Percentiles rank a stretch among this genome's conserved stretches.
Evolutionary conservation across 2,329 filamentous ascomycete genomes (phyloP).

Genomic region (Xylariales sp.): DNA sequence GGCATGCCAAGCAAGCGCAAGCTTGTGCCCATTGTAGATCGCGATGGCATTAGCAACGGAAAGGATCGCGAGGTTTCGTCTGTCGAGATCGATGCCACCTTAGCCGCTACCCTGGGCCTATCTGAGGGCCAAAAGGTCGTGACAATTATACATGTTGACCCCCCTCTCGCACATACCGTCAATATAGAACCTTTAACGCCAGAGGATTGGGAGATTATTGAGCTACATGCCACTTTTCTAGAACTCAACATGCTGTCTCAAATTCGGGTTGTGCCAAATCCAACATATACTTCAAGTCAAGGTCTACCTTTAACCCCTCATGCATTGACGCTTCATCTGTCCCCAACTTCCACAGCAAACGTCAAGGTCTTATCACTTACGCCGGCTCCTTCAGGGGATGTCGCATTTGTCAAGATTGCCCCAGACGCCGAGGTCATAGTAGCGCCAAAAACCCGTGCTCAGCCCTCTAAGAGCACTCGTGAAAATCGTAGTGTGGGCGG

Average conservation of each 20-base stretch:
- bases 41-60: conserved; percentile 76
- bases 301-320: conserved; percentile 70
- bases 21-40: conserved; percentile 76
- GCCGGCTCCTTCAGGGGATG: conserved; percentile 74
- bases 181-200: conserved; percentile 96
- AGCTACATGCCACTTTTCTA: conserved; percentile 93
- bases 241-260: conserved; percentile 94
- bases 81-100: conserved; percentile 88
- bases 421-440: conserved; percentile 97
- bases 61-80: conserved; percentile 80
- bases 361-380: conserved; percentile 87
- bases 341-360: conserved; percentile 94
- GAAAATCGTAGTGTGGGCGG: conserved; percentile 85
- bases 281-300: conserved; percentile 68
- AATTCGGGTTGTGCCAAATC: conserved; percentile 92
- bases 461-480: conserved; percentile 71
- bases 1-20: conserved; percentile 95
- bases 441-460: conserved; percentile 87
- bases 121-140: conserved; percentile 83
- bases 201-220: conserved; percentile 99
- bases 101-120: conserved; percentile 81
- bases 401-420: conserved; percentile 89
- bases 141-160: conserved; percentile 83
- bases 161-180: conserved; percentile 90
- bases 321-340: conserved; percentile 90